Evolutionary conservation across 2,329 filamentous ascomycete genomes (phyloP).

Genomic region (Pseudodiploospora longispora): DNA sequence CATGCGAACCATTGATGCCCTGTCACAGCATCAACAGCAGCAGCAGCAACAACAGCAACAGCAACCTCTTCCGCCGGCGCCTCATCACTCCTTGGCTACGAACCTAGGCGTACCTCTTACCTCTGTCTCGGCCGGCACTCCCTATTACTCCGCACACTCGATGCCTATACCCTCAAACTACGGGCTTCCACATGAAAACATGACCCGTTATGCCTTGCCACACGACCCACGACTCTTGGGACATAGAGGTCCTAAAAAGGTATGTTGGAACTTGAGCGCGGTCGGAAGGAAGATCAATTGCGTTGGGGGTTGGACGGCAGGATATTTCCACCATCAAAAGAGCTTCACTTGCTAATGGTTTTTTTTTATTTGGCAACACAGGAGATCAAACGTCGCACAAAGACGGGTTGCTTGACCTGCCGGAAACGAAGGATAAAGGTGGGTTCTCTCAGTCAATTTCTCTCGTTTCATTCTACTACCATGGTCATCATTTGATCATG

Average conservation of each 20-base stretch:
- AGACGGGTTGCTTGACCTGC: constrained; percentile 56
- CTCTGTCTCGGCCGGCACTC: constrained; percentile 23
- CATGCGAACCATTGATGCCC: constrained; percentile 32
- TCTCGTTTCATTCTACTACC: too few relatives aligned
- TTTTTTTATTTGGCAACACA: constrained; percentile 19
- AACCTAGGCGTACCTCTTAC: constrained; percentile 25
- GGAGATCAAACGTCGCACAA: constrained; percentile 57
- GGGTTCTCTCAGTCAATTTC: constrained; percentile 17
- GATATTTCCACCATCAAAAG: neutral
- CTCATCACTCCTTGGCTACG: constrained; percentile 28
- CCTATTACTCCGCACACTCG: constrained; percentile 35
- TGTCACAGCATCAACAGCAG: constrained; percentile 17
- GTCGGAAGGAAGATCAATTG: too few relatives aligned
- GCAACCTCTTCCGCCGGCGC: constrained; percentile 14
- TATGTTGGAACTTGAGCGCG: constrained; percentile 21
- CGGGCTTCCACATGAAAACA: constrained; percentile 34
- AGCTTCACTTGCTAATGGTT: neutral
- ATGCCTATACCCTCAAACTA: constrained; percentile 28
- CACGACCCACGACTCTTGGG: constrained; percentile 41
- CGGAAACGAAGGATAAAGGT: constrained; percentile 57
- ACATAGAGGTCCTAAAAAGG: constrained; percentile 49
- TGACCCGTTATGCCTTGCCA: constrained; percentile 38
- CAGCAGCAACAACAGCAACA: constrained; percentile 15
- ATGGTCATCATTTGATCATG: too few relatives aligned
- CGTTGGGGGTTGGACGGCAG: too few relatives aligned